Evolutionary conservation across 805 yeast genomes (phyloP), one percentile per base, ranked within the genome.

Genomic region (Barnettozyma populi): DNA sequence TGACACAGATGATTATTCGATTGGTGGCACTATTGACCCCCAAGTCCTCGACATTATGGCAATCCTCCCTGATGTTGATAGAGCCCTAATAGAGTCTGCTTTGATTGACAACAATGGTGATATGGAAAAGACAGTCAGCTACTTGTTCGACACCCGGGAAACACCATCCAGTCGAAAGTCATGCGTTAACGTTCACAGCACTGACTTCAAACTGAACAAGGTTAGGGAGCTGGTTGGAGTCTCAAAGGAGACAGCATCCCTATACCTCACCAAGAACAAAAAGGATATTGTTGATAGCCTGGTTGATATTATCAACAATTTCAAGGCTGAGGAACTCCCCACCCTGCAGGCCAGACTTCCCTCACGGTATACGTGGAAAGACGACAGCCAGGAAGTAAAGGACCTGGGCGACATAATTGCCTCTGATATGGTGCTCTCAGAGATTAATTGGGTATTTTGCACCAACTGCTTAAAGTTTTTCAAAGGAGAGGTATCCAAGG

Each of bases 401-500:
- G 75, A 70, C 43, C 50, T 79, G 25, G 56, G 64, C 1, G 57
- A 57, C 2, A 44, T 69, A 2, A 62, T 71, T 21, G 53, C 60
- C 10, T 55, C 66, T 9, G 74, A 75, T 54, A 52, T 60, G 0
- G 52, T 52, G 7, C 60, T 79, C 11, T 61, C 59, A 13, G 52
- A 55, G 1, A 55, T 79, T 11, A 67, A 68, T 51, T 67, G 67
- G 45, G 52, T 52, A 1, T 79, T 80, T 49, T 65, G 73, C 34
- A 51, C 60, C 19, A 56, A 63, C 13, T 70, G 73, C 11, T 43
- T 79, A 5, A 59, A 49, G 14, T 75, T 72, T 54, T 77, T 69
- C 55, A 51, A 67, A n/a, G 81, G 80, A 3, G 69, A 77, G 47
- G 51, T 71, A 2, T 52, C 53, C 18, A 66, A 61, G 43, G 75